These are phyloP conservation scores for Trichoderma orchidacearum DNA, from an alignment of 495 filamentous ascomycete genomes.

Conservation along the genomic window DNA sequence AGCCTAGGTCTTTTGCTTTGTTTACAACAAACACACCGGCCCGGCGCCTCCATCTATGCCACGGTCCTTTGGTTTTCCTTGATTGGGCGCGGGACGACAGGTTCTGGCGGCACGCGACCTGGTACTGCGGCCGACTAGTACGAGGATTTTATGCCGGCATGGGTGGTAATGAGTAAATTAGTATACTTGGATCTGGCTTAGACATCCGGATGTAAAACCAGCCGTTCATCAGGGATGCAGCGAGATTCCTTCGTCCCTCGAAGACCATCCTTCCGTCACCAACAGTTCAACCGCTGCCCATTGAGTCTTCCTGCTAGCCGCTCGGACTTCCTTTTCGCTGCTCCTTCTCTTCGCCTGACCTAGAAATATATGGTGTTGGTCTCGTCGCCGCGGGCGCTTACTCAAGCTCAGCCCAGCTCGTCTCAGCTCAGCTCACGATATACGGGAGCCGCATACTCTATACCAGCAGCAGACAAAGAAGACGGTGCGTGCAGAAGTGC, in stretches of 20 bases:
- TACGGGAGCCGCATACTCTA: background rate
- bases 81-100: background rate
- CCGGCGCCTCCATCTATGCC: background rate
- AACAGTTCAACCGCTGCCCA: background rate
- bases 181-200: background rate
- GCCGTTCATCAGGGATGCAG: too few species aligned
- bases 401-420: background rate
- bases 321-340: background rate
- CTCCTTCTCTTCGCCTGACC: background rate
- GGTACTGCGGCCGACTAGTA: too few species aligned
- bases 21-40: background rate
- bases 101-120: background rate
- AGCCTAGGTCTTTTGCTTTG: background rate
- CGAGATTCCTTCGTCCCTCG: background rate
- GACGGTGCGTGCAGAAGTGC: background rate
- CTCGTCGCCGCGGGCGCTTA: background rate
- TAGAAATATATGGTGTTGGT: too few species aligned
- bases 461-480: too few species aligned
- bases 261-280: background rate
- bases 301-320: background rate
- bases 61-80: background rate
- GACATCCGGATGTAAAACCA: background rate
- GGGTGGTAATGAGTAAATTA: too few species aligned
- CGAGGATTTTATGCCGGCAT: too few species aligned
- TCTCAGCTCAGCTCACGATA: background rate